Evolutionary conservation across 2,329 filamentous ascomycete species (phyloP), one percentile per base, ranked within the genome.

Genomic region (Akanthomyces uredinophilus): DNA sequence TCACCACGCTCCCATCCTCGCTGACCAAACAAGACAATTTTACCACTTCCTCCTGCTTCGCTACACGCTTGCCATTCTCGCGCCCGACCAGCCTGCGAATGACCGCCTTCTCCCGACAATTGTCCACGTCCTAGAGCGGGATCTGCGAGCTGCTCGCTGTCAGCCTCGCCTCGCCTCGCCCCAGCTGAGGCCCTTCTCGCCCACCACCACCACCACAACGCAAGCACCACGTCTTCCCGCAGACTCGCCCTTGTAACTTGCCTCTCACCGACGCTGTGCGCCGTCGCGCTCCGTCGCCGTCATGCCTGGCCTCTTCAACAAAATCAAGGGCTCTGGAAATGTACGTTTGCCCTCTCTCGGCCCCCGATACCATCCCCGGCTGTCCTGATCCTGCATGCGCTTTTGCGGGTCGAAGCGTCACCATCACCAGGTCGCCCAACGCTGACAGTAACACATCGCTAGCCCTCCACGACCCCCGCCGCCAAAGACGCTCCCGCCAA

Each of bases 271-370:
- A 67, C 60, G 66, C 64, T 63, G 64, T 66, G 62, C 61, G 59
- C 56, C 35, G 53, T 54, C 56, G 52, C 55, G 35, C 60, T 61
- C 59, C 37, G 32, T 56, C 65, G 57, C 64, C 65, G 69, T 63
- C 66, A 87, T 87, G 83, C 77, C 83, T 65, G 78, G 81, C 65
- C 82, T 87, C 68, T 80, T 87, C 65, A 83, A 78, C 68, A 87
- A 84, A 72, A 80, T 86, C 70, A 85, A 85, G 74, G 76, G 77
- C 68, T 76, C 79, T 67, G 75, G 79, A 71, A 78, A 77, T 71
- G 84, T 87, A 76, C 74, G 83, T 81, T 66, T 65, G 39, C 50
- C n/a, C 29, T 14, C 46, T 44, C 24, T 27, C n/a, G 46, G 35
- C 14, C 37, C 11, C 20, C 20, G 13, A 49, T 27, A 46, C 35